phyloP scores from a whole-genome alignment of 2,329 filamentous ascomycete genomes.

The Fusarium pilosicola region DNA sequence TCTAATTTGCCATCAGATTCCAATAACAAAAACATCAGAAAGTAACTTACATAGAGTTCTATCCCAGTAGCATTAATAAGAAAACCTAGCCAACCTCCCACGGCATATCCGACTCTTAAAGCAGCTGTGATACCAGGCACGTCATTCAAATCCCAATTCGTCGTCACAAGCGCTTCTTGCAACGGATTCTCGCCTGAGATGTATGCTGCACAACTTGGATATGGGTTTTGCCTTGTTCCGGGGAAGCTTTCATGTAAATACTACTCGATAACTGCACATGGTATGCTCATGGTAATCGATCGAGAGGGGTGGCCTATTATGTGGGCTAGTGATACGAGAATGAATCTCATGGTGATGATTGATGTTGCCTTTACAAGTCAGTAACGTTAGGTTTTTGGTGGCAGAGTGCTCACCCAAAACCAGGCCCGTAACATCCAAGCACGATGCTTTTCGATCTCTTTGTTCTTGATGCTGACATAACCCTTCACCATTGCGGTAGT shows the following conservation, averaged over 20 bases:
- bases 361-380: slow-evolving; percentile 10
- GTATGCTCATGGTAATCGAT: not conserved
- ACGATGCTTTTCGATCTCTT: not conserved
- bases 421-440: slow-evolving; percentile 25
- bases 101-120: not conserved
- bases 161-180: slow-evolving; percentile 6
- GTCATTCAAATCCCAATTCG: slow-evolving; percentile 18
- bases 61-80: not conserved
- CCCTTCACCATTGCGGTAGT: not conserved
- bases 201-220: slow-evolving; percentile 2
- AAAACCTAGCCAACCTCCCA: slow-evolving; percentile 1
- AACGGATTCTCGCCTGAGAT: not conserved
- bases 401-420: not conserved
- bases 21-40: not conserved
- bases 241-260: slow-evolving; percentile 9
- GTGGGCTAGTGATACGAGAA: not conserved
- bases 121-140: slow-evolving; percentile 2
- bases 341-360: slow-evolving; percentile 18
- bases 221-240: not conserved
- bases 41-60: slow-evolving; percentile 8
- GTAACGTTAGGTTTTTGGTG: accelerated
- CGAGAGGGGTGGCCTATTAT: not conserved
- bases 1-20: not conserved
- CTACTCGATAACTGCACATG: slow-evolving; percentile 10
- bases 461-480: not conserved